Evolutionary conservation across 306 rosid species (phyloP), one percentile per base, ranked within the genome.

Genomic region (Vicia faba): DNA sequence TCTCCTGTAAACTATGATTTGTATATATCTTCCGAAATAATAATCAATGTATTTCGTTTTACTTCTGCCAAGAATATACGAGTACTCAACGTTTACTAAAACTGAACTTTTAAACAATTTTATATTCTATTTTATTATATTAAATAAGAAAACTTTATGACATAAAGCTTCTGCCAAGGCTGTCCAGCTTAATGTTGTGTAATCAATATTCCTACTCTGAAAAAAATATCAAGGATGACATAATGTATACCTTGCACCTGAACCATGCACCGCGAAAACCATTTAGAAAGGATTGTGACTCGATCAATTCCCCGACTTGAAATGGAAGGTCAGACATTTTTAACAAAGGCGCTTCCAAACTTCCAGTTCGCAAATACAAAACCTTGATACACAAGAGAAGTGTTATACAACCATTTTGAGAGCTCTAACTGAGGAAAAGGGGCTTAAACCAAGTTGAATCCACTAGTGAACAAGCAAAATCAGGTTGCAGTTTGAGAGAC

Each of bases 221-320:
- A 5, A 61, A 61, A 18, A 4, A 54, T 28, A 14, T 11, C 39
- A 59, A 40, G 55, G 46, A 59, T 44, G 33, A 58, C 35, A 55
- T 7, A 20, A 67, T 20, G 39, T 28, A 40, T 84, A 92, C 98
- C 98, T 84, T 87, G 78, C 88, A 87, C 8, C 80, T 83, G 64
- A 92, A 92, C 98, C 98, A 92, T 16, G 96, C 86, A 59, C 96
- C 95, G 19, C 96, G 98, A 73, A 5, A 92, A 43, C 98, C 98
- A 20, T 0, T 1, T 54, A 44, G 13, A 73, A 89, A 89, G 28
- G 80, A 50, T 67, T 79, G 79, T 26, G 85, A 74, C 82, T 92
- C 98, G 3, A 78, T 78, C 57, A 40, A 16, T 7, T 89, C 82
- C 15, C 84, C 91, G 62, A 73, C 79, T 75, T 78, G n/a, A 76